Percentiles rank a stretch among this genome's conserved stretches.
Conservation (phyloP, 1,284 basidiomycete genomes). For the Cystobasidiaceae sp. region DNA sequence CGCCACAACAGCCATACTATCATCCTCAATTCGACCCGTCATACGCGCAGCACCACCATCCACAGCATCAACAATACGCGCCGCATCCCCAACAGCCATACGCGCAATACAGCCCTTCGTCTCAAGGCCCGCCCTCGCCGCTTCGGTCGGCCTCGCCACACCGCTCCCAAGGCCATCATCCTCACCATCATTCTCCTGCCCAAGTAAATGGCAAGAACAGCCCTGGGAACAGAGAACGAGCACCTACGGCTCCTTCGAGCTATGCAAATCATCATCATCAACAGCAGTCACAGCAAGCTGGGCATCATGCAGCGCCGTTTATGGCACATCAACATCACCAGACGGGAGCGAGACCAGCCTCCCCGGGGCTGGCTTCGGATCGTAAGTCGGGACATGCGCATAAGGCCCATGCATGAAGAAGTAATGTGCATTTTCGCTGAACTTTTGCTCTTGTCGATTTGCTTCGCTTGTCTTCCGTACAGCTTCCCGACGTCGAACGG, state of each 20-base stretch:
- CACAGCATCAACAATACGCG: not conserved
- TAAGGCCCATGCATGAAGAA: not conserved
- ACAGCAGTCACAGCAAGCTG: no score
- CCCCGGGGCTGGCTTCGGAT: not conserved
- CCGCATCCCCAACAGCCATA: not conserved
- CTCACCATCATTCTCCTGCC: not conserved
- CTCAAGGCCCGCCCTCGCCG: not conserved
- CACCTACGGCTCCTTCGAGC: conserved; percentile 11
- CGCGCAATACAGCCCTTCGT: not conserved
- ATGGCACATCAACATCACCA: not conserved
- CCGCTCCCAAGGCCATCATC: no score
- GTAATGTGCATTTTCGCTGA: no score
- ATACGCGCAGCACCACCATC: not conserved
- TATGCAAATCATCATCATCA: not conserved
- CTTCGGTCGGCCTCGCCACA: not conserved
- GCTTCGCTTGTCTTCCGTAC: not conserved
- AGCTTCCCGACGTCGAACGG: not conserved
- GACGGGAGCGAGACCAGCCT: conserved; percentile 1
- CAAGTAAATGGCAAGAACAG: not conserved
- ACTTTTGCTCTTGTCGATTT: no score
- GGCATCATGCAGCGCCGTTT: not conserved
- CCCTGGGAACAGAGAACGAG: conserved; percentile 2
- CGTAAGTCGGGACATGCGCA: not conserved
- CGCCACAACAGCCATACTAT: conserved; percentile 3
- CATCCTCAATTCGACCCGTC: conserved; percentile 11